Conservation (phyloP, 352 stramenopile genomes). For the Globisporangium splendens region DNA sequence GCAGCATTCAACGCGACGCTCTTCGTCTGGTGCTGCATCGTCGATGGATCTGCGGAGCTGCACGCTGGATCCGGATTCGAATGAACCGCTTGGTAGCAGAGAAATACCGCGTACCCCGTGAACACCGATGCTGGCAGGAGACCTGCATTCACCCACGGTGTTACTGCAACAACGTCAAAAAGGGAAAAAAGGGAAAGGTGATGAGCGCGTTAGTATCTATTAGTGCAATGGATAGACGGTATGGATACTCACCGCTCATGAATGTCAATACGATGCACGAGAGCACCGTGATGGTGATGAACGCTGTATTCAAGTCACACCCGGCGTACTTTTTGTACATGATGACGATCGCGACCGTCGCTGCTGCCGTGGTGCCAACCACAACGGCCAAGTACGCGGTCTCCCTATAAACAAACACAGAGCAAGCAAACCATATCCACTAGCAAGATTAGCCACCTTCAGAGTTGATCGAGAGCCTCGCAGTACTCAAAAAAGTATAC, state of each 20-base stretch:
- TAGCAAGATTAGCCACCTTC: background rate
- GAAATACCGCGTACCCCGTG: conserved; percentile 56
- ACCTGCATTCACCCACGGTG: conserved; percentile 53
- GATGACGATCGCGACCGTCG: conserved; percentile 37
- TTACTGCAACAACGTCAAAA: conserved; percentile 25
- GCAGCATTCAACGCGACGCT: conserved; percentile 43
- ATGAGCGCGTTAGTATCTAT: background rate
- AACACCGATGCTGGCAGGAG: conserved; percentile 54
- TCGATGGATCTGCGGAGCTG: conserved; percentile 23
- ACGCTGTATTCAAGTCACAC: conserved; percentile 52
- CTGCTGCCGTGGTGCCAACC: conserved; percentile 25
- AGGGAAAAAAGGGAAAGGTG: background rate
- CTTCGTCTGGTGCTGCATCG: conserved; percentile 27
- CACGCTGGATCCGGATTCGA: conserved; percentile 62
- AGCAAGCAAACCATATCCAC: background rate
- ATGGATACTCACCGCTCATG: conserved; percentile 41
- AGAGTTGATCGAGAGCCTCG: background rate
- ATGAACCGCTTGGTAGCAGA: conserved; percentile 70
- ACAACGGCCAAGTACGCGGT: conserved; percentile 48
- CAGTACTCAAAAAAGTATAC: background rate
- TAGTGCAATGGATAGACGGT: background rate
- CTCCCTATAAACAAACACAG: conserved; percentile 31
- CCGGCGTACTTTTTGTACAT: conserved; percentile 51
- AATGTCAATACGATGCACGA: conserved; percentile 37
- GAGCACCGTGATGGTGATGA: conserved; percentile 57